phyloP scores from a whole-genome alignment of 140 eudicot species.

The Cichorium intybus region DNA sequence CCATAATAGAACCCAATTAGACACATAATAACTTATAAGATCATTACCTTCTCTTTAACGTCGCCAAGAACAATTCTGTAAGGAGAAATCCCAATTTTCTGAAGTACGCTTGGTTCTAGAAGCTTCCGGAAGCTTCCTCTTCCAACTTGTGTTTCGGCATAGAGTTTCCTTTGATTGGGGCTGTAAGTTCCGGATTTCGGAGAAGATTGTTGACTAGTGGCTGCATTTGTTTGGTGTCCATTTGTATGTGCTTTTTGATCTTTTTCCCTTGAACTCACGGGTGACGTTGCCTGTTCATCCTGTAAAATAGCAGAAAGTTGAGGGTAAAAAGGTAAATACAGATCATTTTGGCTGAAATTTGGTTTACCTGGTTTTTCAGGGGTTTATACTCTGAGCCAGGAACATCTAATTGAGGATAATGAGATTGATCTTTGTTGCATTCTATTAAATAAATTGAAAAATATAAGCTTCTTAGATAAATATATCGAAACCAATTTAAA shows the following conservation, averaged over 20 bases:
- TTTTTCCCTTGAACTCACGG: constrained; percentile 27
- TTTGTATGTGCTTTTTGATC: constrained; percentile 30
- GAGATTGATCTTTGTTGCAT: constrained; percentile 54
- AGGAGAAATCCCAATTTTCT: constrained; percentile 78
- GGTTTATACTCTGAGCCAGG: constrained; percentile 81
- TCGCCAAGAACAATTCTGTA: constrained; percentile 93
- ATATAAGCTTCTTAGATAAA: background rate
- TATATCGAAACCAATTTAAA: background rate
- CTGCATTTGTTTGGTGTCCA: constrained; percentile 30
- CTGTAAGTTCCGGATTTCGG: constrained; percentile 42
- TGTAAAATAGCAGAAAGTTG: constrained; percentile 17
- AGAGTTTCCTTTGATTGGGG: constrained; percentile 58
- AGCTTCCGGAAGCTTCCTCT: constrained; percentile 84
- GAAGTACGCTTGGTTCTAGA: constrained; percentile 81
- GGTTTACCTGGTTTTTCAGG: constrained; percentile 55
- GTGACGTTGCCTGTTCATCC: constrained; percentile 40
- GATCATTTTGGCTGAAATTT: constrained; percentile 1
- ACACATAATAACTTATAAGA: background rate
- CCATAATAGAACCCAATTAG: background rate
- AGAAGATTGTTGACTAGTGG: constrained; percentile 37
- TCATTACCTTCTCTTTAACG: constrained; percentile 79
- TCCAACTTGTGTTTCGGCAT: constrained; percentile 64
- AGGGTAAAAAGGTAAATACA: constrained; percentile 1
- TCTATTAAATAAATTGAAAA: constrained; percentile 38
- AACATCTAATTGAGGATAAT: constrained; percentile 67